phyloP scores from a whole-genome alignment of 2,329 filamentous ascomycete genomes.

The Pseudocercospora fuligena region DNA sequence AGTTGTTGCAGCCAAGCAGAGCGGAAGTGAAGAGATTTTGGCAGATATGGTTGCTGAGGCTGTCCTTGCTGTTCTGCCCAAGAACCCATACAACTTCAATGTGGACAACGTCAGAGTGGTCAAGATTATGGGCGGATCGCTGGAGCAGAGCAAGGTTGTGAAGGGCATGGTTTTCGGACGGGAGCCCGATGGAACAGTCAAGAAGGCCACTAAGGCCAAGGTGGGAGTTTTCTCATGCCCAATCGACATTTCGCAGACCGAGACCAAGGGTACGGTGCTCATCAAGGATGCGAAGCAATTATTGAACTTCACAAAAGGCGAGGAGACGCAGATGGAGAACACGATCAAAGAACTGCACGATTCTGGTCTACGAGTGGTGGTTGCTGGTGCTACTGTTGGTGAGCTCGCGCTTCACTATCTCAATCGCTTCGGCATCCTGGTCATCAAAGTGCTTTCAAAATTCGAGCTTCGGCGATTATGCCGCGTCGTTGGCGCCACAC shows the following conservation, averaged over 20 bases:
- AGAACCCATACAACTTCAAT: constrained; percentile 95
- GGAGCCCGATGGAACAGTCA: constrained; percentile 86
- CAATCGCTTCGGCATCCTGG: constrained; percentile 93
- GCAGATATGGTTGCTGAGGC: constrained; percentile 85
- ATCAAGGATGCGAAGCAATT: constrained; percentile 98
- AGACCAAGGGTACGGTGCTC: constrained; percentile 97
- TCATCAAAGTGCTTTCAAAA: constrained; percentile 97
- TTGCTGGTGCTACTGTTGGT: constrained; percentile 91
- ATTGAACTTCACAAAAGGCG: constrained; percentile 96
- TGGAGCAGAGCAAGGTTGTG: constrained; percentile 92
- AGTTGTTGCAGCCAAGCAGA: constrained; percentile 96
- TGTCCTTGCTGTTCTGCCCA: constrained; percentile 85
- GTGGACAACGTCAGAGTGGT: constrained; percentile 98
- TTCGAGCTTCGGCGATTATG: constrained; percentile 95
- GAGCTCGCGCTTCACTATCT: constrained; percentile 97
- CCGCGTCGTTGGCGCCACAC: constrained; percentile 93
- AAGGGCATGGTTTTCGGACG: constrained; percentile 98
- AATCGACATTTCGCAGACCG: constrained; percentile 93
- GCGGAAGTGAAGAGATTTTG: constrained; percentile 86
- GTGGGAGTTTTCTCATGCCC: constrained; percentile 96
- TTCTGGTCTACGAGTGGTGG: constrained; percentile 86
- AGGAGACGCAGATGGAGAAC: constrained; percentile 88
- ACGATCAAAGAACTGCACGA: constrained; percentile 95
- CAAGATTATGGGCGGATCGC: constrained; percentile 97
- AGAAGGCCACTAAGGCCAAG: constrained; percentile 91